Percentiles rank a stretch among this genome's conserved stretches.
These are phyloP conservation scores for Chrysosporium keratinophilum DNA, from an alignment of 2,329 filamentous ascomycete species.

Conservation along the genomic window DNA sequence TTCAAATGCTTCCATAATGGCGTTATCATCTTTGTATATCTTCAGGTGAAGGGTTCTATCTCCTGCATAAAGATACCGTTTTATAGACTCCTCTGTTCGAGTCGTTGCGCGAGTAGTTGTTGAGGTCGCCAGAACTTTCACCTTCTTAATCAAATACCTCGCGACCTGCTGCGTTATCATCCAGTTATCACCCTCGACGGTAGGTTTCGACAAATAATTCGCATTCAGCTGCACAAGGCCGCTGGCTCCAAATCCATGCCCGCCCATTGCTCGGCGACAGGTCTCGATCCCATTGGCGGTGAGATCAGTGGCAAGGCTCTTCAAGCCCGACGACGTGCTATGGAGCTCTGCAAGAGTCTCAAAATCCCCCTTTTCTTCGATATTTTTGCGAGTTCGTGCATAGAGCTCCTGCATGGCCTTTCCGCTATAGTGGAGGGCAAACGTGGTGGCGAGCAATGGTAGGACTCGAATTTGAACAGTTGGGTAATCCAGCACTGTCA, in stretches of 20 bases:
- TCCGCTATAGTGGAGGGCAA: conserved; percentile 39
- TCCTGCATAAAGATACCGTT: conserved; percentile 26
- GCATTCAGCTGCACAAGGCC: conserved; percentile 44
- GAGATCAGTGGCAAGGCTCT: conserved; percentile 44
- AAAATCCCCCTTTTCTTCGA: conserved; percentile 42
- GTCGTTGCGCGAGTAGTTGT: conserved; percentile 1
- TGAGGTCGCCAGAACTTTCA: conserved; percentile 29
- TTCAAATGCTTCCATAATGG: conserved; percentile 38
- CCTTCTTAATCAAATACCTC: conserved; percentile 44
- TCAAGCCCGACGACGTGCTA: conserved; percentile 45
- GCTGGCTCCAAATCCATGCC: conserved; percentile 45
- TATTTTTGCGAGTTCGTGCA: conserved; percentile 35
- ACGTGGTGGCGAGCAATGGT: conserved; percentile 44
- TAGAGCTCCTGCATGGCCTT: conserved; percentile 44
- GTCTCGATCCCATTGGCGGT: conserved; percentile 47
- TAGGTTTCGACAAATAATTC: conserved; percentile 44
- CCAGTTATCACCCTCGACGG: conserved; percentile 48
- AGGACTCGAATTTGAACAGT: conserved; percentile 46
- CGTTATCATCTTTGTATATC: conserved; percentile 28
- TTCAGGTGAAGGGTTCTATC: conserved; percentile 21
- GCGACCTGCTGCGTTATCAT: conserved; percentile 48
- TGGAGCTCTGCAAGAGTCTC: conserved; percentile 43
- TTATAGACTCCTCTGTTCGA: conserved; percentile 12
- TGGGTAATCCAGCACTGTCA: conserved; percentile 44
- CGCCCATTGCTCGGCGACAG: conserved; percentile 44